Conservation (phyloP, 306 rosid genomes). For the Arachis stenosperma region DNA sequence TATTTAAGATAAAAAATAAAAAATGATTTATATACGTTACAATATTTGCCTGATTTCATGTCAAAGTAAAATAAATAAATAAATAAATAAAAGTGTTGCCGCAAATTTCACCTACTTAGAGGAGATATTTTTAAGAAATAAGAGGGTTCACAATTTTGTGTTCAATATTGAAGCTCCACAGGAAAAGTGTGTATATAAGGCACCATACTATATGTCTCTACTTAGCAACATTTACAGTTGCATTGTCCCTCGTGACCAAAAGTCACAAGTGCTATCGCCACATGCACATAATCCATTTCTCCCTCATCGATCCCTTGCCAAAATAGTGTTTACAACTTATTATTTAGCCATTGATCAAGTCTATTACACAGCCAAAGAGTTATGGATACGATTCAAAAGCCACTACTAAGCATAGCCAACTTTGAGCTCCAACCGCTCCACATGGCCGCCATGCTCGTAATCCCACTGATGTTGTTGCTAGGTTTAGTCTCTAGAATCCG, state of each 20-base stretch:
- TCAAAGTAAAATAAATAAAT: background rate
- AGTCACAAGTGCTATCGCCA: background rate
- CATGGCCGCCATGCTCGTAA: conserved; percentile 20
- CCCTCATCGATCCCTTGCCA: background rate
- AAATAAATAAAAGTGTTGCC: background rate
- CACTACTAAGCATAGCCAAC: conserved; percentile 21
- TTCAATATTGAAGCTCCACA: background rate
- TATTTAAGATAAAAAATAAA: too few relatives aligned
- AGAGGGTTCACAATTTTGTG: background rate
- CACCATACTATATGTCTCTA: conserved; percentile 4
- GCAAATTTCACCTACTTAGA: background rate
- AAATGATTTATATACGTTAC: too few relatives aligned
- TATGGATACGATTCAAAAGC: conserved; percentile 45
- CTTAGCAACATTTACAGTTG: conserved; percentile 57
- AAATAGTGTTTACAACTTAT: background rate
- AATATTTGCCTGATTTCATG: too few relatives aligned
- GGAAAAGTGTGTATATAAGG: conserved; percentile 42
- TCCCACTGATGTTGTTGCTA: conserved; percentile 45
- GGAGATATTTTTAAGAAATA: background rate
- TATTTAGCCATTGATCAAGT: background rate
- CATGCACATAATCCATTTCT: background rate
- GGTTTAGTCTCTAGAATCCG: conserved; percentile 34
- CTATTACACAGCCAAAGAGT: background rate
- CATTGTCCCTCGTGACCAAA: background rate
- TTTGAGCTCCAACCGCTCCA: conserved; percentile 43